Evolutionary conservation across 768 basidiomycete species (phyloP), one percentile per base, ranked within the genome.

Genomic region (Auricularia auricula-judae): DNA sequence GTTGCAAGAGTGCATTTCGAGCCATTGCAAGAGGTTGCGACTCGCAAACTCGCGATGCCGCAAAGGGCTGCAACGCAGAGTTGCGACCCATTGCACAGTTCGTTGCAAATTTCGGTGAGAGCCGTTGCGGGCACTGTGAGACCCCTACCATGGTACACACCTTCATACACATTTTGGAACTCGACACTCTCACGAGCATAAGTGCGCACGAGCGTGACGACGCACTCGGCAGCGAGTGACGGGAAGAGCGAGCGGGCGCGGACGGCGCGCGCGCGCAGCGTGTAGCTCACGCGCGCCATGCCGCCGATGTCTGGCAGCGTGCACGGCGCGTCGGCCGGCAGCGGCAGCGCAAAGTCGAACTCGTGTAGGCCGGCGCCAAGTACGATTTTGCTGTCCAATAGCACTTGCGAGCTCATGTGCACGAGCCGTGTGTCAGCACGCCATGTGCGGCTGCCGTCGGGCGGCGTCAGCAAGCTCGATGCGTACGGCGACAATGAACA

Each of bases 281-380:
- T 94, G 81, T 98, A 98, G 16, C 78, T 74, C 64, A 98, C 81
- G 34, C 84, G 80, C 1, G 88, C 88, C 56, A 59, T 59, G 23
- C 56, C 56, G 8, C 56, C 56, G 8, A 35, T 35, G 23, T 59
- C 56, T 4, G 56, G 56, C 7, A 59, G 75, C 3, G 88, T 88
- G 44, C 77, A 91, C 0, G 96, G 96, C 2, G 96, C 79, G 4
- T 86, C 84, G 44, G 91, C 92, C 23, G 91, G 90, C 34, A 98
- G 79, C 66, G 87, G 84, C 64, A 97, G 83, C 68, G 87, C 86
- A 77, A 98, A 98, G 29, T 94, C 95, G 75, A 97, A 98, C 34
- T 86, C 76, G 72, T 98, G 96, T 42, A 85, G 85, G 12, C 96
- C 96, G n/a, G 94, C 92, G 76, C 97, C 96, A 72, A 98, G 86